Conservation (phyloP, 495 filamentous ascomycete species). For the Opeltia flavorubescens region DNA sequence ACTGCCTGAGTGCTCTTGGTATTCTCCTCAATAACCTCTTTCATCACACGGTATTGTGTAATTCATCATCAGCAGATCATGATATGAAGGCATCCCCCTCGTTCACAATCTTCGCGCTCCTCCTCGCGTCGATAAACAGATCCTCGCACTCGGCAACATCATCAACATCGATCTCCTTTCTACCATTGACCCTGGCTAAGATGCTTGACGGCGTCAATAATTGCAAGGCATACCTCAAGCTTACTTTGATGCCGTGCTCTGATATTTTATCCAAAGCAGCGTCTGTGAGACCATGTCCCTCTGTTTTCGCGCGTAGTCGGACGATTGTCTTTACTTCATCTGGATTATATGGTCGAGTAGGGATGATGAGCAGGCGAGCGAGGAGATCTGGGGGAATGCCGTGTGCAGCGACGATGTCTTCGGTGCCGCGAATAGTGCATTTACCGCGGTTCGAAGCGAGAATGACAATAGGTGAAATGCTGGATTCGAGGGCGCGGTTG, state of each 20-base stretch:
- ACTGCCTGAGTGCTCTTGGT: not conserved
- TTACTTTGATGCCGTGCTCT: conserved; percentile 72
- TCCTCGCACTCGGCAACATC: conserved; percentile 84
- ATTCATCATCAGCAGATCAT: conserved; percentile 15
- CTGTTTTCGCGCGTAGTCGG: conserved; percentile 62
- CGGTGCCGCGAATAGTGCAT: conserved; percentile 74
- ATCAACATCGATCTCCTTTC: conserved; percentile 58
- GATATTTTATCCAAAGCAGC: conserved; percentile 73
- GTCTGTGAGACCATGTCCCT: conserved; percentile 66
- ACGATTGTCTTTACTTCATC: conserved; percentile 87
- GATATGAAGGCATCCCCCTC: conserved; percentile 50
- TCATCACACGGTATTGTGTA: not conserved
- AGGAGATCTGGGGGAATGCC: conserved; percentile 88
- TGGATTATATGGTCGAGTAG: conserved; percentile 69
- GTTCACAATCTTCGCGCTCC: conserved; percentile 60
- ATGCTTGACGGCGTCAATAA: conserved; percentile 76
- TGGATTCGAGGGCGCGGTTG: conserved; percentile 85
- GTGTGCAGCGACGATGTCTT: conserved; percentile 73
- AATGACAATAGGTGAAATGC: conserved; percentile 90
- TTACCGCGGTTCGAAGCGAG: conserved; percentile 92
- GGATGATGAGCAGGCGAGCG: conserved; percentile 85
- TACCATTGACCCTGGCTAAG: conserved; percentile 54
- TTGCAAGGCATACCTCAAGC: conserved; percentile 83
- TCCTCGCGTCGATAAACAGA: conserved; percentile 77
- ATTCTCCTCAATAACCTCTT: not conserved